Percentiles rank a stretch among this genome's conserved stretches.
These are phyloP conservation scores for Carex myosuroides DNA, from an alignment of 176 grass and related monocot genomes.

Conservation along the genomic window DNA sequence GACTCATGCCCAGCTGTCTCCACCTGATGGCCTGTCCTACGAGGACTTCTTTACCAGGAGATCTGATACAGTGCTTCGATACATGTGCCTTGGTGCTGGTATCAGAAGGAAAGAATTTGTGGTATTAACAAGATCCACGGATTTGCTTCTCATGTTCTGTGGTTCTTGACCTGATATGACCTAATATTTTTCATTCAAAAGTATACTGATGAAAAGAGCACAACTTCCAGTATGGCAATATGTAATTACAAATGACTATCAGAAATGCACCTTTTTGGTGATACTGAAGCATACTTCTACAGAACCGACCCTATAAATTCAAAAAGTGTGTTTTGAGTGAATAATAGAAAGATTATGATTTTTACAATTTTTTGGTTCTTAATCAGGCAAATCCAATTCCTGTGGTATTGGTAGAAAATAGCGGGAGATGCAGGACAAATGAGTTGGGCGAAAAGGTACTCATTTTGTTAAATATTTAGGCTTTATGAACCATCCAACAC, in stretches of 20 bases:
- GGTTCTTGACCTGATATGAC: not conserved
- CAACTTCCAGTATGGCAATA: not conserved
- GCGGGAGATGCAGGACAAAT: constrained; percentile 88
- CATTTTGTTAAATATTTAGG: constrained; percentile 7
- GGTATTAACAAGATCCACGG: constrained; percentile 31
- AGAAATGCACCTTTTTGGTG: not conserved
- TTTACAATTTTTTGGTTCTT: not conserved
- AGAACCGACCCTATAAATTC: not conserved
- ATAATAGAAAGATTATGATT: not conserved
- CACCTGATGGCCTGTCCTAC: constrained; percentile 84
- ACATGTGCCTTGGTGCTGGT: constrained; percentile 45
- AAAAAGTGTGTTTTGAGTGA: not conserved
- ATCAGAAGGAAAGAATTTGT: constrained; percentile 60
- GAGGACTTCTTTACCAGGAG: constrained; percentile 77
- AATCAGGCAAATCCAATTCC: constrained; percentile 60
- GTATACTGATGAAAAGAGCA: not conserved
- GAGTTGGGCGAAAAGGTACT: constrained; percentile 80
- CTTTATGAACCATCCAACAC: not conserved
- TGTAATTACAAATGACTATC: not conserved
- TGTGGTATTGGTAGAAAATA: constrained; percentile 81
- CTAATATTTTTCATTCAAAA: not conserved
- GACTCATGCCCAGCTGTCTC: constrained; percentile 86
- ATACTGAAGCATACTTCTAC: not conserved
- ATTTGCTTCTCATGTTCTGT: not conserved
- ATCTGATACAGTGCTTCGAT: constrained; percentile 63